These are phyloP conservation scores for Gremmenia infestans DNA, from an alignment of 2,329 filamentous ascomycete species.

Conservation along the genomic window DNA sequence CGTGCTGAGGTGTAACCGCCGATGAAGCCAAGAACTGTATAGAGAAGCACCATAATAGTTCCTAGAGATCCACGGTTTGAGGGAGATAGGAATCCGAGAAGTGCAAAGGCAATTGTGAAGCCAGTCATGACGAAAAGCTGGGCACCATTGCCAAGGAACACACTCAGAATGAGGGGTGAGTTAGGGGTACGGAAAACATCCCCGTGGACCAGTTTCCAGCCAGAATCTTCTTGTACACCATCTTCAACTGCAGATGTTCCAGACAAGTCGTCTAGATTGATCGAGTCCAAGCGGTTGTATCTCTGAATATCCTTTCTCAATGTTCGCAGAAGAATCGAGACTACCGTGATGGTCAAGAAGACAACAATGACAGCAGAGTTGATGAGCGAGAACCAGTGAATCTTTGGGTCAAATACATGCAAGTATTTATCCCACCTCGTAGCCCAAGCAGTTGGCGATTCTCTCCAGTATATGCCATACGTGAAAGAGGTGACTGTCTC, in stretches of 20 bases:
- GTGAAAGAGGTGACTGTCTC: conserved; percentile 74
- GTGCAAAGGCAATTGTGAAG: conserved; percentile 86
- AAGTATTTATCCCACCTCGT: conserved; percentile 99
- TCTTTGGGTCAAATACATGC: conserved; percentile 94
- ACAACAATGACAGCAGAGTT: conserved; percentile 94
- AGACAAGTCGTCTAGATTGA: conserved; percentile 83
- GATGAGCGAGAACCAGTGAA: conserved; percentile 98
- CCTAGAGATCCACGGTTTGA: conserved; percentile 92
- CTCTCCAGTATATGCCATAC: conserved; percentile 87
- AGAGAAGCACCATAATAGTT: conserved; percentile 88
- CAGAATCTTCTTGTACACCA: conserved; percentile 93
- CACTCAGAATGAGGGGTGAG: conserved; percentile 75
- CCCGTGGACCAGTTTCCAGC: conserved; percentile 97
- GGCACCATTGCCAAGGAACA: conserved; percentile 87
- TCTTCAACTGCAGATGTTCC: conserved; percentile 78
- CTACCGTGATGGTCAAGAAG: conserved; percentile 85
- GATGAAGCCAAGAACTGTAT: conserved; percentile 87
- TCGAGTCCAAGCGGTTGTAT: conserved; percentile 91
- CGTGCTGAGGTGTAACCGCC: conserved; percentile 86
- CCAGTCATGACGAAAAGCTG: conserved; percentile 98
- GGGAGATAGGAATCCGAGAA: conserved; percentile 90
- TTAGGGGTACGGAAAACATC: conserved; percentile 91
- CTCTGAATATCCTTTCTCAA: conserved; percentile 92
- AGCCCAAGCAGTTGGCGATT: conserved; percentile 83
- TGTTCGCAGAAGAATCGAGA: conserved; percentile 83